Evolutionary conservation across 345 rosid species (phyloP).

Genomic region (Excoecaria cochinchinensis): DNA sequence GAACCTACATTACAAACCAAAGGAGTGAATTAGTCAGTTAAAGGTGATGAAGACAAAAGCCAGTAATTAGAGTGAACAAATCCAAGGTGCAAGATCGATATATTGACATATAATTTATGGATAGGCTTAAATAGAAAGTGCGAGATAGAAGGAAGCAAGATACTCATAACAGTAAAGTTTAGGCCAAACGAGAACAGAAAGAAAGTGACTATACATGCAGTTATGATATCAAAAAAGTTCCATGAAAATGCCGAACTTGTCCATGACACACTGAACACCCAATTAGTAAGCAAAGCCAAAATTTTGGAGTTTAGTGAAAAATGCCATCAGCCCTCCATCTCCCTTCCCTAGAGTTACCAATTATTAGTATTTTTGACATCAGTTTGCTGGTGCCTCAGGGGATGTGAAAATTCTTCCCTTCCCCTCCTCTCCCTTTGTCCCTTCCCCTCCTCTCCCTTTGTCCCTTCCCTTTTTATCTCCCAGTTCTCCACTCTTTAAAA

Average conservation of each 20-base stretch:
- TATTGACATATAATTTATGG: not conserved
- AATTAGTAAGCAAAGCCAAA: too few relatives aligned
- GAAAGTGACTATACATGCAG: too few relatives aligned
- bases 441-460: not conserved
- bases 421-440: too few relatives aligned
- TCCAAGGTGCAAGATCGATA: not conserved
- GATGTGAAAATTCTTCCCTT: not conserved
- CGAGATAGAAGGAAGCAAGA: too few relatives aligned
- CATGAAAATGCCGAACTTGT: not conserved
- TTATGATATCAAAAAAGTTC: not conserved
- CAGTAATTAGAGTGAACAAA: not conserved
- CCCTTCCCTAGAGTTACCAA: not conserved
- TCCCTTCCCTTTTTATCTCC: not conserved
- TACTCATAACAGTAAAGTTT: not conserved
- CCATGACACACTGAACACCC: not conserved
- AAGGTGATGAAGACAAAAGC: not conserved
- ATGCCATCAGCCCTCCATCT: too few relatives aligned
- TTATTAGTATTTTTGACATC: not conserved
- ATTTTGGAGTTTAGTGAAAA: too few relatives aligned
- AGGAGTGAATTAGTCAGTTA: not conserved
- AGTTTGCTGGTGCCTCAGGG: not conserved
- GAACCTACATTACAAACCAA: constrained; percentile 51
- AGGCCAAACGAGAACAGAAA: not conserved
- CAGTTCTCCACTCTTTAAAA: too few relatives aligned
- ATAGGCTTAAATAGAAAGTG: not conserved